A percentile compares a stretch with the other conserved stretches of the same genome.
These are phyloP conservation scores for Ogataea populi-albae DNA, from an alignment of 805 yeast genomes.

Conservation along the genomic window DNA sequence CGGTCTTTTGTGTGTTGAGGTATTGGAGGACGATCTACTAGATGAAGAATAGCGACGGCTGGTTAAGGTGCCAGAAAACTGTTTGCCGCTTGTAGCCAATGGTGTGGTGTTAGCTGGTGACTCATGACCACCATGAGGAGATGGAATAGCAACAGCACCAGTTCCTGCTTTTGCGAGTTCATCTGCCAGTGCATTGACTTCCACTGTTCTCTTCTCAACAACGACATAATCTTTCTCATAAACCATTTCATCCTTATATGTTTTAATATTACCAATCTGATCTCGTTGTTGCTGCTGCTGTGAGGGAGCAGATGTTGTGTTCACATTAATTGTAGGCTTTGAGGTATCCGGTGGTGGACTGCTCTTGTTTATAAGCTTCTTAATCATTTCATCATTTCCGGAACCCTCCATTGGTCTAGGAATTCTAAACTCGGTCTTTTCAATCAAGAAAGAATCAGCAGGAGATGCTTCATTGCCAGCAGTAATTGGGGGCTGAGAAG, in stretches of 20 bases:
- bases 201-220: conserved; percentile 91
- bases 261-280: conserved; percentile 3
- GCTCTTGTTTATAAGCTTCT: conserved; percentile 40
- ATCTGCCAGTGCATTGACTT: conserved; percentile 93
- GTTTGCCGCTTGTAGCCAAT: background rate
- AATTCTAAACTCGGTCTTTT: conserved; percentile 11
- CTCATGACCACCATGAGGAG: conserved; percentile 5
- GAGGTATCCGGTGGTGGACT: conserved; percentile 40
- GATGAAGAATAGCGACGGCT: conserved; percentile 37
- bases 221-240: conserved; percentile 89
- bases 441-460: conserved; percentile 19
- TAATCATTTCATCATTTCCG: conserved; percentile 43
- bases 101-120: background rate
- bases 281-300: background rate
- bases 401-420: conserved; percentile 24
- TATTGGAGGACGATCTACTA: conserved; percentile 46
- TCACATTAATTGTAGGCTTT: conserved; percentile 5
- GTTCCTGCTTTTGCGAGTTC: conserved; percentile 60
- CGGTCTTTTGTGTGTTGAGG: conserved; percentile 52
- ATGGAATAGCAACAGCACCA: conserved; percentile 40
- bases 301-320: conserved; percentile 1
- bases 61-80: conserved; percentile 17
- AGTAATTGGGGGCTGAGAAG: background rate
- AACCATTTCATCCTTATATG: conserved; percentile 39
- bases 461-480: conserved; percentile 6